phyloP scores from a whole-genome alignment of 2,329 filamentous ascomycete species.

The Chaetomiaceae sp. region DNA sequence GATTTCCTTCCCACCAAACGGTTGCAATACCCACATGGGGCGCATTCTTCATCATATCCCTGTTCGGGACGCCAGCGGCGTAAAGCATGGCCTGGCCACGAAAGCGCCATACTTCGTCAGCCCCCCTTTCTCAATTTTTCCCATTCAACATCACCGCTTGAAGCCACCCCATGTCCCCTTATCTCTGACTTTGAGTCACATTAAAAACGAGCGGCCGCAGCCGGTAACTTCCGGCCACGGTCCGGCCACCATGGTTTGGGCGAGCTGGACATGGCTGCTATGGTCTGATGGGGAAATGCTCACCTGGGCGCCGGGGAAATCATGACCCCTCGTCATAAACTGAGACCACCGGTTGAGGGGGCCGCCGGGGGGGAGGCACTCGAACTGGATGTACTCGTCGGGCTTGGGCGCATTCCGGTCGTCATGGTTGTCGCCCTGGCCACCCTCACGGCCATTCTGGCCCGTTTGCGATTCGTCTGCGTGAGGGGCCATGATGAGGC shows the following conservation, averaged over 20 bases:
- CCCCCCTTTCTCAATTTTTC: neutral
- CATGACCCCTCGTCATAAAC: constrained; percentile 75
- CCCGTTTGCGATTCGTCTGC: constrained; percentile 14
- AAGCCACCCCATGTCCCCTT: neutral
- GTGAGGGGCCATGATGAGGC: constrained; percentile 24
- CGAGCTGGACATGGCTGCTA: too few species aligned
- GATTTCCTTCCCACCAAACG: constrained; percentile 97
- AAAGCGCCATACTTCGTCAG: constrained; percentile 15
- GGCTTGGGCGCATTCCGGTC: constrained; percentile 40
- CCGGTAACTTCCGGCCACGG: constrained; percentile 1
- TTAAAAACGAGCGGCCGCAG: too few species aligned
- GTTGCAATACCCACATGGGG: constrained; percentile 88
- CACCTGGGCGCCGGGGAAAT: constrained; percentile 87
- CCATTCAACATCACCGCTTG: neutral
- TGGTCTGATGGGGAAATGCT: constrained; percentile 14
- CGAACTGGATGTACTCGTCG: constrained; percentile 53
- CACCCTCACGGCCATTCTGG: neutral
- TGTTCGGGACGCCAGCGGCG: constrained; percentile 79
- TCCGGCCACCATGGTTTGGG: too few species aligned
- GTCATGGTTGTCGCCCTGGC: constrained; percentile 8
- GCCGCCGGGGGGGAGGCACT: constrained; percentile 47
- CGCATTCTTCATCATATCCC: constrained; percentile 80
- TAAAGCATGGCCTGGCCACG: constrained; percentile 87
- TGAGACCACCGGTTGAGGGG: constrained; percentile 81
- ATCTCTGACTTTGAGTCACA: neutral